A percentile compares a stretch with the other conserved stretches of the same genome.
Evolutionary conservation across 2,329 filamentous ascomycete genomes (phyloP).

Genomic region (Fusarium staphyleae): DNA sequence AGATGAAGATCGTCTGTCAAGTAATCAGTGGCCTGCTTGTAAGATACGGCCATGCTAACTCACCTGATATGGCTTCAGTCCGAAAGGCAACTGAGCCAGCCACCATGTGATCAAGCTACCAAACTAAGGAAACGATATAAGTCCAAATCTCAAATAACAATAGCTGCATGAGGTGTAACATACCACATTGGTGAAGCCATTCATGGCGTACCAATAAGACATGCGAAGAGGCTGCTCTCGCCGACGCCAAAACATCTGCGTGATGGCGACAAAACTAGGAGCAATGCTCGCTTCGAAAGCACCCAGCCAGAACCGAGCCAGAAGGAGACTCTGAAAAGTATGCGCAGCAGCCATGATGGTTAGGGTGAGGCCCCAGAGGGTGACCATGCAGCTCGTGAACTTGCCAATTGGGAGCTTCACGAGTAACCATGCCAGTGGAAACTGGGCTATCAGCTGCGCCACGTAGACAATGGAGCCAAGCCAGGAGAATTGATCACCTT

Average conservation of each 20-base stretch:
- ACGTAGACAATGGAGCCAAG: conserved; percentile 63
- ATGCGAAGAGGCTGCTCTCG: conserved; percentile 33
- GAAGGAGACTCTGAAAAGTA: conserved; percentile 52
- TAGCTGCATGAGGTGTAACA: neutral
- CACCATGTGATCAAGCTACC: conserved; percentile 31
- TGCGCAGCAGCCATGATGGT: conserved; percentile 58
- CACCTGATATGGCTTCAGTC: conserved; percentile 28
- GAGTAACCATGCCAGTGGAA: conserved; percentile 56
- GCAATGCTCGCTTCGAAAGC: conserved; percentile 57
- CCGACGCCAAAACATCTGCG: conserved; percentile 38
- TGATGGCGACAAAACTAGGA: conserved; percentile 57
- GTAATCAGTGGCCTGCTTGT: neutral
- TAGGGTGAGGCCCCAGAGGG: conserved; percentile 55
- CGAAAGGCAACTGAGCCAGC: conserved; percentile 24
- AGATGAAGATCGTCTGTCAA: conserved; percentile 40
- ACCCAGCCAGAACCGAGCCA: conserved; percentile 52
- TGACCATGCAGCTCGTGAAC: conserved; percentile 55
- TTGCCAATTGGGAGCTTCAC: conserved; percentile 60
- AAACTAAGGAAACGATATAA: neutral
- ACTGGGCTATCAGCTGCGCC: conserved; percentile 61
- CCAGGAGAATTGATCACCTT: conserved; percentile 53
- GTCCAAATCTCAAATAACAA: no score
- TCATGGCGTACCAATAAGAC: conserved; percentile 34
- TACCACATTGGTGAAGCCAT: conserved; percentile 27
- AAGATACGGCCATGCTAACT: fast-evolving